Evolutionary conservation across 2,329 filamentous ascomycete genomes (phyloP).

Genomic region (Tolypocladium paradoxum): DNA sequence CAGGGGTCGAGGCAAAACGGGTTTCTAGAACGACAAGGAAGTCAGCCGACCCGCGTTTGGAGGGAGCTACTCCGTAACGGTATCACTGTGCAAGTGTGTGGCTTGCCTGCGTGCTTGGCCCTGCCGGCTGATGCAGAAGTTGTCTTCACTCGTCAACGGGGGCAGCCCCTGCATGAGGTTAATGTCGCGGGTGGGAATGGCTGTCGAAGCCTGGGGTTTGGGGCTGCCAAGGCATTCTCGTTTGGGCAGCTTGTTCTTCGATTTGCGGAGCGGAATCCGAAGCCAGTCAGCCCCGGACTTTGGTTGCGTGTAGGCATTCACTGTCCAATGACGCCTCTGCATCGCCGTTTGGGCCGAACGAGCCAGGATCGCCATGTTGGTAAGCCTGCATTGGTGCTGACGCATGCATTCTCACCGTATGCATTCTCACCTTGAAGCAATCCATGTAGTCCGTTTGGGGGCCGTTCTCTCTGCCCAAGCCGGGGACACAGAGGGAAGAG

Average conservation of each 20-base stretch:
- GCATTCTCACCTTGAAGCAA: too few relatives aligned
- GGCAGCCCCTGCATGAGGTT: not conserved
- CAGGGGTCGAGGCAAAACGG: not conserved
- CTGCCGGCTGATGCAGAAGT: not conserved
- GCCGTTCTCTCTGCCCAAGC: not conserved
- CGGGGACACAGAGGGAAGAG: too few relatives aligned
- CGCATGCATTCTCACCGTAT: not conserved
- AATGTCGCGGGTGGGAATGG: not conserved
- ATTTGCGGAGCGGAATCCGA: not conserved
- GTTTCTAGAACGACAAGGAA: not conserved
- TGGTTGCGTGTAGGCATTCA: not conserved
- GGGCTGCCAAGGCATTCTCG: not conserved
- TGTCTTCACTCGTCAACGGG: not conserved
- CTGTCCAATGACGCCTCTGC: not conserved
- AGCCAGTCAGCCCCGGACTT: not conserved
- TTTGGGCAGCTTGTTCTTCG: not conserved
- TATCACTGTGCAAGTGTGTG: too few relatives aligned
- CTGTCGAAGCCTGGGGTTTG: not conserved
- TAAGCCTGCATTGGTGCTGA: not conserved
- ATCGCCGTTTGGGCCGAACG: not conserved
- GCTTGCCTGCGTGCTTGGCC: not conserved
- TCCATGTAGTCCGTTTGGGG: not conserved
- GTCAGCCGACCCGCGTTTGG: not conserved
- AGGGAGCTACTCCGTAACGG: not conserved
- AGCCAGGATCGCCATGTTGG: not conserved